Conservation (phyloP, 306 rosid genomes). For the Mimosa bimucronata region DNA sequence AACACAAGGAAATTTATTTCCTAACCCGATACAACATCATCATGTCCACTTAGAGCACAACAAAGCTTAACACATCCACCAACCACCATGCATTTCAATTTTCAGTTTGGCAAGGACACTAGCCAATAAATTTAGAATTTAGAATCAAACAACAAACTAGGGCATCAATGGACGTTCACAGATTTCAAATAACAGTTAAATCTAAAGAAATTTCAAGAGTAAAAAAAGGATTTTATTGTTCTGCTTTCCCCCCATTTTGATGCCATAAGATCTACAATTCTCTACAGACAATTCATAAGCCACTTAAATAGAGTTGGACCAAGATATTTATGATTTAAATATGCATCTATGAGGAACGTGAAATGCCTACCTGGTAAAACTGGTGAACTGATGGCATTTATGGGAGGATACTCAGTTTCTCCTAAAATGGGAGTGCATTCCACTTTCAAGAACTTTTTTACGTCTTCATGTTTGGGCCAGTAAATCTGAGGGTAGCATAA, state of each 20-base stretch:
- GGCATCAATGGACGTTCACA: background rate
- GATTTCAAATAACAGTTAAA: background rate
- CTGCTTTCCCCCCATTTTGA: background rate
- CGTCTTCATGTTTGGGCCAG: conserved; percentile 90
- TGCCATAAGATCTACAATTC: conserved; percentile 1
- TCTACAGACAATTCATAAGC: background rate
- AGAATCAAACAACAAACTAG: background rate
- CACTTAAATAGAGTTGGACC: conserved; percentile 10
- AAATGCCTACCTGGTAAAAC: conserved; percentile 70
- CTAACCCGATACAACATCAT: background rate
- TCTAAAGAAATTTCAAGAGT: background rate
- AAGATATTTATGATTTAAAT: conserved; percentile 20
- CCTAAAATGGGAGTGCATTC: conserved; percentile 78
- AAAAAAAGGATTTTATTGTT: background rate
- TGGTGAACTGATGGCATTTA: conserved; percentile 82
- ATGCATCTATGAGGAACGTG: conserved; percentile 26
- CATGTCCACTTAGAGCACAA: background rate
- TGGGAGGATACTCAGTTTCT: conserved; percentile 72
- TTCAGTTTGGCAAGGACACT: background rate
- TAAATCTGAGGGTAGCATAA: conserved; percentile 61
- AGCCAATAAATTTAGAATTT: conserved; percentile 2
- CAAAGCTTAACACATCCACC: background rate
- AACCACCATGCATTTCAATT: background rate
- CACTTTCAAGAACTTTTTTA: conserved; percentile 80
- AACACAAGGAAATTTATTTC: background rate